These are phyloP conservation scores for Candida pseudoglaebosa DNA, from an alignment of 805 yeast species.

Conservation along the genomic window DNA sequence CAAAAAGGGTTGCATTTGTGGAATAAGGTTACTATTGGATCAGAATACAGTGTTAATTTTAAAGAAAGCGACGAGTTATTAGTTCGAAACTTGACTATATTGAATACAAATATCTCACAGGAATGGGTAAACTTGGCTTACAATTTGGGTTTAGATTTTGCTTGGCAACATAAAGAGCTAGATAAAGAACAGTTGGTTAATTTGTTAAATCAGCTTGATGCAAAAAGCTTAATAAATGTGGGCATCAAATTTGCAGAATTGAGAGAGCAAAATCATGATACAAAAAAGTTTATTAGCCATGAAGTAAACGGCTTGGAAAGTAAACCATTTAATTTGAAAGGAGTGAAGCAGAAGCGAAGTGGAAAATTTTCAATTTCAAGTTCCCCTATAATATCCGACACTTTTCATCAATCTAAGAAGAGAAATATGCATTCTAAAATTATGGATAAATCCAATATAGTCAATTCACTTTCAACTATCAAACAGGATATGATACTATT, in stretches of 20 bases:
- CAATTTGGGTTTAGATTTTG: constrained; percentile 42
- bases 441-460: constrained; percentile 10
- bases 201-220: constrained; percentile 38
- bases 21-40: constrained; percentile 37
- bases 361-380: neutral
- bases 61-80: constrained; percentile 24
- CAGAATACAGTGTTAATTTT: constrained; percentile 9
- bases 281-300: constrained; percentile 1
- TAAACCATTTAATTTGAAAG: neutral
- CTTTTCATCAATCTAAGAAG: neutral
- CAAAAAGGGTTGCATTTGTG: constrained; percentile 24
- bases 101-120: constrained; percentile 31
- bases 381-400: neutral
- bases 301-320: neutral
- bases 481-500: constrained; percentile 18
- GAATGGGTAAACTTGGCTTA: constrained; percentile 53
- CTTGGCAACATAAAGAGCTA: constrained; percentile 43
- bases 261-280: constrained; percentile 11
- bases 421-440: neutral
- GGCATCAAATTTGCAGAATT: constrained; percentile 31
- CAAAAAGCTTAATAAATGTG: constrained; percentile 31
- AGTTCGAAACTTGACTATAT: constrained; percentile 35
- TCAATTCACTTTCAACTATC: constrained; percentile 13
- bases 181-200: constrained; percentile 33
- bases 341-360: neutral